Conservation (phyloP, 2,329 filamentous ascomycete genomes). For the Aureobasidium subglaciale region DNA sequence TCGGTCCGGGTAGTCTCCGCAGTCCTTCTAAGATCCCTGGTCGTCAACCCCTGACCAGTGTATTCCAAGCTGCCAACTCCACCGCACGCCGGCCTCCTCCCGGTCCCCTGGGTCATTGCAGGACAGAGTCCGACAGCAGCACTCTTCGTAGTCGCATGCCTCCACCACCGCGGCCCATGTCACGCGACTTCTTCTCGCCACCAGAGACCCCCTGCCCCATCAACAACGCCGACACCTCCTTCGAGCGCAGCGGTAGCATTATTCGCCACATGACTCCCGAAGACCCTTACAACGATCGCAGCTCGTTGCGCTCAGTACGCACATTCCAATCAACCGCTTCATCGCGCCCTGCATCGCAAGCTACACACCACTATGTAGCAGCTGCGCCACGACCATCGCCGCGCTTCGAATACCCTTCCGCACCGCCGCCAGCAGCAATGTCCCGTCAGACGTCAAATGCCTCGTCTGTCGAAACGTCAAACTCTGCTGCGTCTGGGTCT, state of each 20-base stretch:
- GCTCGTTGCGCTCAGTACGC: slow-evolving; percentile 20
- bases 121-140: slow-evolving; percentile 33
- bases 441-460: slow-evolving; percentile 28
- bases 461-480: slow-evolving; percentile 28
- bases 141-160: slow-evolving; percentile 32
- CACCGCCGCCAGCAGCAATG: slow-evolving; percentile 20
- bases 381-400: slow-evolving; percentile 8
- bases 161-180: slow-evolving; percentile 44
- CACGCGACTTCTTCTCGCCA: slow-evolving; percentile 69
- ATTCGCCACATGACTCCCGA: slow-evolving; percentile 61
- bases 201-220: slow-evolving; percentile 31
- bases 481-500: slow-evolving; percentile 25
- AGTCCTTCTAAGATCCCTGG: slow-evolving; percentile 65
- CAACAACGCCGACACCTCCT: slow-evolving; percentile 30
- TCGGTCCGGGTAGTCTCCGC: slow-evolving; percentile 27
- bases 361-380: slow-evolving; percentile 3
- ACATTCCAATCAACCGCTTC: slow-evolving; percentile 14
- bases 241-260: slow-evolving; percentile 50
- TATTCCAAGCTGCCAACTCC: slow-evolving; percentile 69
- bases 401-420: slow-evolving; percentile 23
- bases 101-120: slow-evolving; percentile 26
- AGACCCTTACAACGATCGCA: slow-evolving; percentile 73
- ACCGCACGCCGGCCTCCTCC: slow-evolving; percentile 59
- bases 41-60: slow-evolving; percentile 60
- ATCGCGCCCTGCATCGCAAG: slow-evolving; percentile 20